Base-by-base conservation (phyloP, 2,329 filamentous ascomycete genomes). In the Echinosphaeria canescens region DNA sequence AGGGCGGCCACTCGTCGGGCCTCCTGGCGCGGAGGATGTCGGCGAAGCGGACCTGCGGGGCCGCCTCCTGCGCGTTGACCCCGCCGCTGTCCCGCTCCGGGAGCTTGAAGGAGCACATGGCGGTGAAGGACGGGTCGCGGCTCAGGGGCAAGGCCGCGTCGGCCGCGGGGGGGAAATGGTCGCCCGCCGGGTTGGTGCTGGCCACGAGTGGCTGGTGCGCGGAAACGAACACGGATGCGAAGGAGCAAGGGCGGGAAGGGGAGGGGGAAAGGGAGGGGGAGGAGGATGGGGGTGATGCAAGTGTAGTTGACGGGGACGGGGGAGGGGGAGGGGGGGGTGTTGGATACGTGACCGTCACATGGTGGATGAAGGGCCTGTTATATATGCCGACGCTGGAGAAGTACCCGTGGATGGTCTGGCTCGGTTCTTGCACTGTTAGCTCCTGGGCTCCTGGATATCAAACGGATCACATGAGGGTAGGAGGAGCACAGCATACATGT, bases 331-430 rank as follows among this genome's bases (percentile, higher is more conserved):
- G n/a, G n/a, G n/a, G n/a, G n/a, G n/a, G n/a, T n/a, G n/a, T n/a
- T n/a, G n/a, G n/a, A n/a, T n/a, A 46, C 3, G 64, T 34, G 4
- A 47, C 42, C 3, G 49, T 46, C 3, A 63, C 55, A 14, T 53
- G 48, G 38, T 62, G 63, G 27, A 68, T 40, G 35, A 61, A 65
- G 2, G 63, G 62, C 3, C 60, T 51, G 31, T 64, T 55, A 2
- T 38, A 30, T 4, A 47, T 39, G 5, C 57, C 62, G 0, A 48
- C 44, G 13, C 54, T 49, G 3, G 58, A 58, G 37, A 67, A 69
- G 36, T 54, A 60, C 7, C 60, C 62, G 35, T 65, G 57, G 13
- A 68, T 59, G 7, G 59, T 56, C 61, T 66, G 26, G 12, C n/a
- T n/a, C n/a, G n/a, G n/a, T n/a, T n/a, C n/a, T n/a, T n/a, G 20